Base-by-base conservation (phyloP, 306 rosid species). In the Albizia julibrissin region DNA sequence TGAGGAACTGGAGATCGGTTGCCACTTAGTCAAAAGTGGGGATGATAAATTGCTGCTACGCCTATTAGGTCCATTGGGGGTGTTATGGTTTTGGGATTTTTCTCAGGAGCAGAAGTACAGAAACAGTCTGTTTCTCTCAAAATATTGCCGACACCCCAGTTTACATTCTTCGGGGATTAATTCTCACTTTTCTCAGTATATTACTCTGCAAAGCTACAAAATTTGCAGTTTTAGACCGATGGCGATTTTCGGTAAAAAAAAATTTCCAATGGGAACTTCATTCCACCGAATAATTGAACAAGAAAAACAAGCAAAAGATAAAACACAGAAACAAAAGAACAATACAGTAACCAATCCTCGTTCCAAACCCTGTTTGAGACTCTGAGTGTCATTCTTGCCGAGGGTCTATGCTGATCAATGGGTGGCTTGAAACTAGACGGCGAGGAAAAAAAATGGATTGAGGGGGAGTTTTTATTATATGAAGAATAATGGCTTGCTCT, bases 401-500 rank as follows among this genome's bases (percentile, higher is more conserved):
- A 64, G 40, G 40, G 40, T 14, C 10, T 64, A 6, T 24, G n/a
- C 12, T 33, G 46, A 67, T 29, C 10, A 9, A 74, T 52, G 43
- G 47, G 22, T 39, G 37, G 75, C 31, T 50, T 34, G 27, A 50
- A 67, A 67, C 74, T 33, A 24, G 52, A 79, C 18, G 27, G 5
- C 15, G 6, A 67, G n/a, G 18, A 64, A 64, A 64, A 64, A 29
- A 56, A 27, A 18, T 3, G 46, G 15, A 10, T 11, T 37, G 5
- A 37, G 62, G 15, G n/a, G 31, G 46, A 19, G 44, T 2, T 10
- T 34, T 27, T 42, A 69, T 10, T 24, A 12, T 39, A 19, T 24
- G 22, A 70, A 34, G 56, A 79, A 79, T 50, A 54, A 18, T n/a
- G 10, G 56, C 46, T 68, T 61, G 44, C 73, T 69, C 29, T 39